A percentile compares a stretch with the other conserved stretches of the same genome.
Evolutionary conservation across 2,329 filamentous ascomycete species (phyloP).

Genomic region (Paraconiothyrium sp.): DNA sequence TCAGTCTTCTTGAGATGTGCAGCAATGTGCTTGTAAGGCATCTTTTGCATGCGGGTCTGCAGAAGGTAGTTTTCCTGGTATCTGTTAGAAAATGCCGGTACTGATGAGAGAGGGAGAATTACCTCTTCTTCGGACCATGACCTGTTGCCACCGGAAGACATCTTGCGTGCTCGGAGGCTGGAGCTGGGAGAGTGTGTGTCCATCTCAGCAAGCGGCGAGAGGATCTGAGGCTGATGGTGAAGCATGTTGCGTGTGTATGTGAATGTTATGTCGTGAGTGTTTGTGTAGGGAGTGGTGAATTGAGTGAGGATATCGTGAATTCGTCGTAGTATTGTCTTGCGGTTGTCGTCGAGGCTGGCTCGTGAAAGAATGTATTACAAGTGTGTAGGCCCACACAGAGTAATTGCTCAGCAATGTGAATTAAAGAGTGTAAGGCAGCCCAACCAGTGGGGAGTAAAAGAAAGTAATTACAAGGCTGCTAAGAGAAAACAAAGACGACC

Average conservation of each 20-base stretch:
- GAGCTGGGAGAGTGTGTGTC: conserved; percentile 41
- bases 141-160: conserved; percentile 76
- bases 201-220: conserved; percentile 51
- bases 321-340: conserved; percentile 36
- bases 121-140: conserved; percentile 91
- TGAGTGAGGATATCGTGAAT: conserved; percentile 28
- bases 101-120: conserved; percentile 38
- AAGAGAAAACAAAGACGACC: conserved; percentile 50
- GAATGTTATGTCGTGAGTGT: conserved; percentile 42
- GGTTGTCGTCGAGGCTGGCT: conserved; percentile 60
- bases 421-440: conserved; percentile 64
- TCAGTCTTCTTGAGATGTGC: conserved; percentile 87
- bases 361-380: conserved; percentile 51
- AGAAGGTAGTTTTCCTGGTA: conserved; percentile 81
- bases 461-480: conserved; percentile 56
- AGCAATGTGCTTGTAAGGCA: conserved; percentile 91
- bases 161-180: conserved; percentile 73
- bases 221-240: conserved; percentile 51
- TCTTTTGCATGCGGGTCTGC: conserved; percentile 84
- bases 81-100: conserved; percentile 28
- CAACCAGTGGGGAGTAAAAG: conserved; percentile 64
- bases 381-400: conserved; percentile 41
- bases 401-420: conserved; percentile 55
- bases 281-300: conserved; percentile 19
- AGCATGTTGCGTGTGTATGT: conserved; percentile 42